phyloP scores from a whole-genome alignment of 371 early-diverging fungal genomes.

The Cokeromyces recurvatus region DNA sequence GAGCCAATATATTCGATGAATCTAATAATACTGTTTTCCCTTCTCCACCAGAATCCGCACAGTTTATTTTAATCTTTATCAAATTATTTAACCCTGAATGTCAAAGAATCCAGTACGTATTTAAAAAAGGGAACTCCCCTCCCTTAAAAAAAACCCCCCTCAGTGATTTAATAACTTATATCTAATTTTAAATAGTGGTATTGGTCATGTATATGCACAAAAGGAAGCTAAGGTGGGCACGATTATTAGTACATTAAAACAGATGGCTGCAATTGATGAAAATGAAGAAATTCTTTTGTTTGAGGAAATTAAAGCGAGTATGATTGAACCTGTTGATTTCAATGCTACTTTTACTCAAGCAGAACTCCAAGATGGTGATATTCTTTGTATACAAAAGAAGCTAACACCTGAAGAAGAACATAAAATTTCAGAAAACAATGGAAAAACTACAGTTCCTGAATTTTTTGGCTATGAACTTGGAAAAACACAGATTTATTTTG shows the following conservation, averaged over 20 bases:
- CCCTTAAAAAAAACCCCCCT: no score
- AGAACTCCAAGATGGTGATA: slow-evolving; percentile 90
- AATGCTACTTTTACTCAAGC: slow-evolving; percentile 62
- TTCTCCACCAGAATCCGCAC: neutral
- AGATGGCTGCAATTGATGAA: slow-evolving; percentile 46
- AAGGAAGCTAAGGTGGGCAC: slow-evolving; percentile 54
- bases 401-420: slow-evolving; percentile 52
- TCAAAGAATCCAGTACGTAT: slow-evolving; percentile 18
- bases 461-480: slow-evolving; percentile 75
- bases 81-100: slow-evolving; percentile 19
- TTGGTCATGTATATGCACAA: slow-evolving; percentile 54
- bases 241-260: slow-evolving; percentile 50
- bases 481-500: slow-evolving; percentile 66
- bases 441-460: slow-evolving; percentile 49
- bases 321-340: slow-evolving; percentile 75
- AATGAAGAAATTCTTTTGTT: slow-evolving; percentile 58
- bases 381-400: slow-evolving; percentile 76
- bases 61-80: slow-evolving; percentile 18
- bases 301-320: slow-evolving; percentile 91
- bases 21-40: slow-evolving; percentile 8
- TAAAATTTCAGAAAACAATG: slow-evolving; percentile 13
- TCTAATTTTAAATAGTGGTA: slow-evolving; percentile 33
- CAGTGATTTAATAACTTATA: no score
- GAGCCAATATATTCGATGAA: slow-evolving; percentile 1
- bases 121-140: no score